These are phyloP conservation scores for Colletotrichum magnum DNA, from an alignment of 2,329 filamentous ascomycete species.

Conservation along the genomic window DNA sequence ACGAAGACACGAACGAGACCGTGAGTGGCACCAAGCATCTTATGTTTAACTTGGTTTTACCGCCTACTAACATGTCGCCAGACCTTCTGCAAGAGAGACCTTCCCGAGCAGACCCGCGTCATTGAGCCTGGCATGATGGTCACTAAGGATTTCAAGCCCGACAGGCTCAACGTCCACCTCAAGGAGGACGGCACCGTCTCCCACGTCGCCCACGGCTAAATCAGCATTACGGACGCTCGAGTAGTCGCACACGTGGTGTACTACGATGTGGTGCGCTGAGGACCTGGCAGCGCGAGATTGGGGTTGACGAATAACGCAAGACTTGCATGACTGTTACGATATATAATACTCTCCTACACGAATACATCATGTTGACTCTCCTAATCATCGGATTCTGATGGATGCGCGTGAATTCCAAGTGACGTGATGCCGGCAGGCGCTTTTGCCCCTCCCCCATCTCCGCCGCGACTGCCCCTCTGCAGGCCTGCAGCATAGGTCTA, in stretches of 20 bases:
- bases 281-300: not conserved
- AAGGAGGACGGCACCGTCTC: constrained; percentile 73
- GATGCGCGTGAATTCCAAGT: not conserved
- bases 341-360: not conserved
- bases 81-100: constrained; percentile 73
- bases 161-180: constrained; percentile 72
- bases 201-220: constrained; percentile 69
- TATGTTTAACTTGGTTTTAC: not conserved
- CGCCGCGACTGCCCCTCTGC: constrained; percentile 28
- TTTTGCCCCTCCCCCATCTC: not conserved
- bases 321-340: constrained; percentile 3
- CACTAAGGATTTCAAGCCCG: constrained; percentile 68
- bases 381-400: no score
- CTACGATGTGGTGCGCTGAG: not conserved
- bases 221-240: not conserved
- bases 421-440: constrained; percentile 21
- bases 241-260: no score
- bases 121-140: constrained; percentile 70
- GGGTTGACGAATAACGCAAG: constrained; percentile 4
- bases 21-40: constrained; percentile 55
- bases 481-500: constrained; percentile 42
- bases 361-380: no score
- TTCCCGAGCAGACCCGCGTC: constrained; percentile 70
- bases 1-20: constrained; percentile 64
- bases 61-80: constrained; percentile 46